Evolutionary conservation across 202 grass and related monocot genomes (phyloP), one percentile per base, ranked within the genome.

Genomic region (Sporobolus alterniflorus): DNA sequence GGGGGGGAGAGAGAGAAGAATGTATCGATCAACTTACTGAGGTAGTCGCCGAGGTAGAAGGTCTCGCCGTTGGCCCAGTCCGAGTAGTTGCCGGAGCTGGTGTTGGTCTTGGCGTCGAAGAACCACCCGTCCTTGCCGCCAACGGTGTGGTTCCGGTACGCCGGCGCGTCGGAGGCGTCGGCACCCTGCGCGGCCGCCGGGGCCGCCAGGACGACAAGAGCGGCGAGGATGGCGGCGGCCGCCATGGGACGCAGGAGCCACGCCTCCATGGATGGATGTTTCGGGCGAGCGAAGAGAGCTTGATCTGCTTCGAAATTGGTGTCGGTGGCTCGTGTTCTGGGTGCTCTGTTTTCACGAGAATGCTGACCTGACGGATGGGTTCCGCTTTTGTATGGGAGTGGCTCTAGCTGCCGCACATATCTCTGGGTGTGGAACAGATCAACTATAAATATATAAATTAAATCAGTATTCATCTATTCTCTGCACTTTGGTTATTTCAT

Each of bases 1-100:
- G 22, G 15, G 5, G 9, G 44, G 13, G 11, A 11, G 54, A 5
- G 9, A 12, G 2, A 17, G 11, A 15, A 14, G n/a, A n/a, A n/a
- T n/a, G n/a, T n/a, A 24, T 22, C n/a, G 13, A 17, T 39, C 36
- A 32, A 62, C 81, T 1, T 91, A 98, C 92, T 88, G 71, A 98
- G 90, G 87, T 49, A 98, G 72, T 98, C 90, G 56, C 95, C 90
- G 63, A 95, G 92, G 88, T 71, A 90, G 90, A 98, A 98, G 1
- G 76, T 80, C 69, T 91, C 84, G 76, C 66, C 52, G 82, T 82
- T 68, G 43, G 90, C 92, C 95, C 95, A 98, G 7, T 49, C 51
- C 29, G 92, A 93, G 88, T 98, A 98, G 82, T 95, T 91, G 12
- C 81, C 72, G 3, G 90, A 89, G 21, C 90, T 59, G 49, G 82